These are phyloP conservation scores for Passalora sequoiae DNA, from an alignment of 2,329 filamentous ascomycete genomes.

Conservation along the genomic window DNA sequence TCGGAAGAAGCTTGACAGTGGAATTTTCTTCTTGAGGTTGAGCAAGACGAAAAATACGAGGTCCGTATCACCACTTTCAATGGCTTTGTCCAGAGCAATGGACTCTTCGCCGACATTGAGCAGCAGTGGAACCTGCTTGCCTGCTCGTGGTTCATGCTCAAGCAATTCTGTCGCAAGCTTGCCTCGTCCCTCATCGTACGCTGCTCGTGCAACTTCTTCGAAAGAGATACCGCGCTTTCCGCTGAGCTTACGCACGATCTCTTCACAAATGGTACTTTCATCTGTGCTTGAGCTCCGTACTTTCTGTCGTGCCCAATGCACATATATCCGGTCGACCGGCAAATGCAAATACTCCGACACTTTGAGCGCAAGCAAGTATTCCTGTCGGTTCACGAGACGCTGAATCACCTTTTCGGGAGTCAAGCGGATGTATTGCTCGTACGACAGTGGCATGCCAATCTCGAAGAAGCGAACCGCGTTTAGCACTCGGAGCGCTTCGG, in stretches of 20 bases:
- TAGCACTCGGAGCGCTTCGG: constrained; percentile 83
- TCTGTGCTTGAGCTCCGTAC: constrained; percentile 79
- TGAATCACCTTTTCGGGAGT: constrained; percentile 84
- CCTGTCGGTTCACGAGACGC: constrained; percentile 78
- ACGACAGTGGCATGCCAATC: constrained; percentile 82
- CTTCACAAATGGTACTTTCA: constrained; percentile 78
- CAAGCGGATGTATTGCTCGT: constrained; percentile 87
- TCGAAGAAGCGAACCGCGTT: constrained; percentile 91
- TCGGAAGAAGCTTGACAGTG: constrained; percentile 86
- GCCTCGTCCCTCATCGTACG: constrained; percentile 86
- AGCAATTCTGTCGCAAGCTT: constrained; percentile 86
- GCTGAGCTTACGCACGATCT: constrained; percentile 79
- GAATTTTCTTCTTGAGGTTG: constrained; percentile 82
- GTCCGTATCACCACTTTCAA: constrained; percentile 92
- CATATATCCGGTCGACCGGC: constrained; percentile 83
- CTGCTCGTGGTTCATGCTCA: constrained; percentile 88
- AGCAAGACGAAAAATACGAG: constrained; percentile 84
- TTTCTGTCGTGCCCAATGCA: constrained; percentile 95
- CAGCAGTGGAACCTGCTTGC: constrained; percentile 90
- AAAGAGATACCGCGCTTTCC: constrained; percentile 93
- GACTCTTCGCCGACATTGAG: constrained; percentile 95
- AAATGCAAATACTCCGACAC: constrained; percentile 83
- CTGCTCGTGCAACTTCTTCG: constrained; percentile 84
- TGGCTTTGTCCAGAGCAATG: constrained; percentile 90
- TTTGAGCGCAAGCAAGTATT: constrained; percentile 84